Evolutionary conservation across 1,284 basidiomycete genomes (phyloP).

Genomic region (Ceratobasidium theobromae): DNA sequence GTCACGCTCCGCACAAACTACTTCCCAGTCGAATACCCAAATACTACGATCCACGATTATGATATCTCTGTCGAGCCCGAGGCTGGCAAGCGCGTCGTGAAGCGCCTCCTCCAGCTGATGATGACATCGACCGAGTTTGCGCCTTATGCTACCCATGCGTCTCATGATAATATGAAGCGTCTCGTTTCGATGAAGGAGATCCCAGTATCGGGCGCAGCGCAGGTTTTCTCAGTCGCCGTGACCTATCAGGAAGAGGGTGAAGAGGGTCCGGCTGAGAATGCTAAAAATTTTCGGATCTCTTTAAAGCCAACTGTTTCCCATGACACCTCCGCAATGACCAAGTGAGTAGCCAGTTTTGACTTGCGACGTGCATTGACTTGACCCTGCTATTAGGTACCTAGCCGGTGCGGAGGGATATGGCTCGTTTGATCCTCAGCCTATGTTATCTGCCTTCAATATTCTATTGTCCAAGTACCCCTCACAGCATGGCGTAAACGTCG

Average conservation of each 20-base stretch:
- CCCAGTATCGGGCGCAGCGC: conserved; percentile 47
- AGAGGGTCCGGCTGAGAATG: conserved; percentile 46
- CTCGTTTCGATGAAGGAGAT: conserved; percentile 59
- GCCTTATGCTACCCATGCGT: conserved; percentile 55
- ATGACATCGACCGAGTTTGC: conserved; percentile 61
- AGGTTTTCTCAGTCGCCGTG: conserved; percentile 52
- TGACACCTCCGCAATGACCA: conserved; percentile 57
- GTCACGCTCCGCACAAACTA: conserved; percentile 73
- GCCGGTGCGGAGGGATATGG: conserved; percentile 63
- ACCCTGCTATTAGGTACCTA: conserved; percentile 41
- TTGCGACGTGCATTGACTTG: conserved; percentile 24
- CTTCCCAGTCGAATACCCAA: conserved; percentile 63
- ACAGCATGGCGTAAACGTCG: conserved; percentile 66
- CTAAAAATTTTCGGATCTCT: conserved; percentile 62
- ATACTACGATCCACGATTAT: conserved; percentile 65
- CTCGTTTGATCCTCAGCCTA: conserved; percentile 63
- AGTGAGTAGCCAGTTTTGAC: conserved; percentile 48
- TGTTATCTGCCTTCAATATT: conserved; percentile 72
- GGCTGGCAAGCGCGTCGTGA: conserved; percentile 58
- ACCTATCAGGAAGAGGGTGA: conserved; percentile 69
- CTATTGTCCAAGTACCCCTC: conserved; percentile 64
- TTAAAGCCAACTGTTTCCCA: conserved; percentile 61
- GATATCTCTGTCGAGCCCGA: conserved; percentile 62
- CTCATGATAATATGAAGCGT: conserved; percentile 69
- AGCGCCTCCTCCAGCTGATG: conserved; percentile 69